Evolutionary conservation across 345 rosid species (phyloP).

Genomic region (Gossypium anomalum): DNA sequence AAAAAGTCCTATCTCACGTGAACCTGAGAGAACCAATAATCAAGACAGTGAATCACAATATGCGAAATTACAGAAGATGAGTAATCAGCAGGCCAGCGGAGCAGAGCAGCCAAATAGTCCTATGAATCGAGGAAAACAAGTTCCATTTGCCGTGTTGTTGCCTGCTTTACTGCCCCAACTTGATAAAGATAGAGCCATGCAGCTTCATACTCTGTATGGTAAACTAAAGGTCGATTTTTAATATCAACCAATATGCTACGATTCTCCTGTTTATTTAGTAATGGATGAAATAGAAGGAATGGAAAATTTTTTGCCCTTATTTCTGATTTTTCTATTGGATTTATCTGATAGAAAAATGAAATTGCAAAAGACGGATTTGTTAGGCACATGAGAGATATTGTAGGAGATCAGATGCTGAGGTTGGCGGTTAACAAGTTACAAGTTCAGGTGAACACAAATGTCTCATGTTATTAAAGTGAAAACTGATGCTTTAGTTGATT

Average conservation of each 20-base stretch:
- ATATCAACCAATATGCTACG: conserved; percentile 1
- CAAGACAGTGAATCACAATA: conserved; percentile 58
- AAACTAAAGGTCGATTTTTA: conserved; percentile 50
- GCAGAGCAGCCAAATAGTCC: conserved; percentile 46
- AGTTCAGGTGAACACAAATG: conserved; percentile 46
- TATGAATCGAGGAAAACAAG: conserved; percentile 53
- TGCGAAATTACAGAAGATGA: conserved; percentile 53
- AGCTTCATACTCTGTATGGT: conserved; percentile 66
- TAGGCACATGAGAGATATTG: conserved; percentile 75
- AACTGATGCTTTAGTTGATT: neutral
- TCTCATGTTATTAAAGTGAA: neutral
- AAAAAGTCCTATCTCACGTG: conserved; percentile 40
- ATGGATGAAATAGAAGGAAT: neutral
- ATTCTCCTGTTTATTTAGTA: conserved; percentile 19
- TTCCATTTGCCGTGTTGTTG: conserved; percentile 74
- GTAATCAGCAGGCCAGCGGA: conserved; percentile 56
- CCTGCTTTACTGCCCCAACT: conserved; percentile 80
- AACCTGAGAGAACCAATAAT: conserved; percentile 40
- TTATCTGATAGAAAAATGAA: conserved; percentile 65
- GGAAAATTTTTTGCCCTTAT: neutral
- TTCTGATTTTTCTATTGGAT: conserved; percentile 22
- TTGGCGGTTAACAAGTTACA: conserved; percentile 67
- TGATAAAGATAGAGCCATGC: conserved; percentile 90
- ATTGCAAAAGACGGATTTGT: conserved; percentile 82
- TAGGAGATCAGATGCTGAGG: conserved; percentile 87